Base-by-base conservation (phyloP, 108 stramenopile genomes). In the Pseudonitzschia pungens region DNA sequence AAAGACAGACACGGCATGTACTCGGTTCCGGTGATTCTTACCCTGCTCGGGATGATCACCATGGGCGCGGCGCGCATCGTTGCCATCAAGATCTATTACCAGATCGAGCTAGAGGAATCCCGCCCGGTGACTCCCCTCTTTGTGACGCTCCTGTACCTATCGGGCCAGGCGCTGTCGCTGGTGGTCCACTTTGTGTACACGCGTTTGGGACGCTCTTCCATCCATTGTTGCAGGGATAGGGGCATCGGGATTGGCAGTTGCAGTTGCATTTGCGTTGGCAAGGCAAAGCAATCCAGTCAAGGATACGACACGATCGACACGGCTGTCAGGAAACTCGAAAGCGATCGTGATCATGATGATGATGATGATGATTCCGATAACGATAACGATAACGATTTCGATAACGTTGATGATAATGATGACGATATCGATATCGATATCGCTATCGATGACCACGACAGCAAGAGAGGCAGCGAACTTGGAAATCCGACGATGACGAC, bases 41-140 rank as follows among this genome's bases (percentile, higher is more conserved):
- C 76, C 33, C 40, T 81, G 27, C 22, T 71, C 2, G 65, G 70
- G 0, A 81, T 81, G 80, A 75, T 81, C 51, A 1, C 76, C 4
- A 59, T 65, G 5, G 80, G 80, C 5, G 65, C 80, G 0, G 75
- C 44, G 12, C 40, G 80, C 16, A 55, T 48, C 18, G 50, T 81
- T 54, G 70, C 27, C 20, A 70, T 71, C 6, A 81, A 77, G 65
- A 29, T 81, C 0, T 77, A 72, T 24, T 81, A 56, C 54, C 80
- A 81, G 50, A 63, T 81, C 12, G 75, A 75, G 22, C 66, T 76
- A 18, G 71, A 81, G 8, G 50, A 76, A 56, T 31, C 32, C 11
- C 32, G 60, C 15, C 32, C 60, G 15, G 60, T 62, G 5, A 62
- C 60, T 4, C 75, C 80, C 0, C 29, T 81, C 11, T 77, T 81